Percentiles rank a stretch among this genome's conserved stretches.
Conservation (phyloP, 2,329 filamentous ascomycete genomes). For the Aphanocladium album region DNA sequence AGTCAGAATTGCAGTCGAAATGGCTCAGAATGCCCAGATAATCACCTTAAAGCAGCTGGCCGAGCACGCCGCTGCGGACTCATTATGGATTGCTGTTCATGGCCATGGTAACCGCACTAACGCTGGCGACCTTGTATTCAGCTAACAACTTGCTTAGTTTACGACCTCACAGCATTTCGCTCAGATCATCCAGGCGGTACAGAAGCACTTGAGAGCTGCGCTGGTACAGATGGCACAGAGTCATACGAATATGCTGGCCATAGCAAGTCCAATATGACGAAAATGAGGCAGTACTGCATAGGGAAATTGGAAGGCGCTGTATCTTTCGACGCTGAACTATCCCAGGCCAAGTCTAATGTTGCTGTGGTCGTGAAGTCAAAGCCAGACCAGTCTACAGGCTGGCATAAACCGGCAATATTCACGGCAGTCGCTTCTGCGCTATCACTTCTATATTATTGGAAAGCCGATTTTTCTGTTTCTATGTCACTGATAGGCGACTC, state of each 20-base stretch:
- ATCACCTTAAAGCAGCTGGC: background rate
- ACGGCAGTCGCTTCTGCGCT: background rate
- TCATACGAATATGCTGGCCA: background rate
- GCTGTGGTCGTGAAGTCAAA: background rate
- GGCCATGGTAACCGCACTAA: background rate
- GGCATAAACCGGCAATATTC: background rate
- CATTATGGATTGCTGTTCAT: background rate
- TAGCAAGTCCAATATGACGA: background rate
- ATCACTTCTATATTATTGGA: background rate
- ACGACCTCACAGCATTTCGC: background rate
- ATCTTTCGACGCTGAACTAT: background rate
- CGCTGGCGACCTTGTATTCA: background rate
- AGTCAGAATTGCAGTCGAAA: background rate
- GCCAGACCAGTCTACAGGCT: background rate
- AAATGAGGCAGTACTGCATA: background rate
- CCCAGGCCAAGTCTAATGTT: background rate
- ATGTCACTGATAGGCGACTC: background rate
- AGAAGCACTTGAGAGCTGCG: background rate
- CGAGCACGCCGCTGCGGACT: background rate
- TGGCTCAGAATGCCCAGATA: background rate
- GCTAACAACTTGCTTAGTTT: background rate
- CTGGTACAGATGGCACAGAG: background rate
- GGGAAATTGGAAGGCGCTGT: background rate
- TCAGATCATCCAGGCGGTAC: background rate
- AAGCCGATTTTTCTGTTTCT: no score